Conservation (phyloP, 73 alveolate genomes). For the Durusdinium trenchii region DNA sequence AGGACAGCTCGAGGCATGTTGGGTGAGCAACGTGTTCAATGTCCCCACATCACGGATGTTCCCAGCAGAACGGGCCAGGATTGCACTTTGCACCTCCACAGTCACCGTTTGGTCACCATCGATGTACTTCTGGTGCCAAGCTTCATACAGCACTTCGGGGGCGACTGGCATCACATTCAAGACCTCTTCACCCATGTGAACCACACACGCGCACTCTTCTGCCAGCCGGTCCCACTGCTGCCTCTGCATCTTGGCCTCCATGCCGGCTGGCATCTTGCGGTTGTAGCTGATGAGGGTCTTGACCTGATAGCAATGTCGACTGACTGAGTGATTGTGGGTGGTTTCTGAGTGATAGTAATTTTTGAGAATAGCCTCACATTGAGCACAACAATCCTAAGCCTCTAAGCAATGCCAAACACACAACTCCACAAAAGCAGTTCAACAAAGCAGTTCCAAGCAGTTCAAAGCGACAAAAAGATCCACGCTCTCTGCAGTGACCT, state of each 20-base stretch:
- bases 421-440: background rate
- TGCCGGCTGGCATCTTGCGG: background rate
- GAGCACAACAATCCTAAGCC: too few relatives aligned
- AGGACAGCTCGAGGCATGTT: slow-evolving; percentile 15
- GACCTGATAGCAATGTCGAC: background rate
- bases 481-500: background rate
- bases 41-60: slow-evolving; percentile 5
- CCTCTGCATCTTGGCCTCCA: background rate
- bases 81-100: slow-evolving; percentile 7
- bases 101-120: background rate
- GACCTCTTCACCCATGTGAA: background rate
- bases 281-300: background rate
- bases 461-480: background rate
- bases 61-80: background rate
- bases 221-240: slow-evolving; percentile 7
- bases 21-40: background rate
- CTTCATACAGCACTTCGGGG: background rate
- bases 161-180: background rate
- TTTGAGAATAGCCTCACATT: too few relatives aligned
- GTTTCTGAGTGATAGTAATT: too few relatives aligned
- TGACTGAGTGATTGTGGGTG: background rate
- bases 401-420: too few relatives aligned
- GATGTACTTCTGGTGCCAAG: background rate
- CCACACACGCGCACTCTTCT: background rate
- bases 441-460: background rate